Conservation (phyloP, 441 rosid genomes). For the Metrosideros polymorpha region DNA sequence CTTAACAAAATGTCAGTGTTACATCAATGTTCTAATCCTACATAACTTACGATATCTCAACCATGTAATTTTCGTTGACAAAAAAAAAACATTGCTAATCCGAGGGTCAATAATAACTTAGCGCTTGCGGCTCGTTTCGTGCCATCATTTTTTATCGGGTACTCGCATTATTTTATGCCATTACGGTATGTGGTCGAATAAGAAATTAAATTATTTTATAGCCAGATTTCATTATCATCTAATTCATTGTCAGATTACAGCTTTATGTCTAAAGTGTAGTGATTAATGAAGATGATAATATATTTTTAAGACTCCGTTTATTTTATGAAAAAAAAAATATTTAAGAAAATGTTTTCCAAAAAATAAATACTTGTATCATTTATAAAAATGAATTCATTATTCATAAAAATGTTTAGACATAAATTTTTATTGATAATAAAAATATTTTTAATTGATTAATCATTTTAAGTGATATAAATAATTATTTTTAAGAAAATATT, state of each 20-base stretch:
- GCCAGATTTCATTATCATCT: not conserved
- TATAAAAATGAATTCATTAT: no score
- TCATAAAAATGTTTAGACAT: no score
- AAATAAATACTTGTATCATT: no score
- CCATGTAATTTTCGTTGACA: not conserved
- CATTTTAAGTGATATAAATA: no score
- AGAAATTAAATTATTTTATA: not conserved
- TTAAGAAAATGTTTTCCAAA: no score
- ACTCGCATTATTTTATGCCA: not conserved
- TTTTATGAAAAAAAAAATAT: no score
- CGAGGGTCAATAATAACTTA: not conserved
- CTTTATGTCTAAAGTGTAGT: fast-evolving
- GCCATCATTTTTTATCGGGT: not conserved
- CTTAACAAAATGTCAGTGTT: not conserved
- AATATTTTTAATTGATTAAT: no score
- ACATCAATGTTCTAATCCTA: not conserved
- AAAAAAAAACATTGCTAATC: not conserved
- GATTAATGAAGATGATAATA: not conserved
- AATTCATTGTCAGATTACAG: fast-evolving
- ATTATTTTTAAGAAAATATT: no score
- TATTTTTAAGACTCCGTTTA: no score
- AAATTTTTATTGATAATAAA: no score
- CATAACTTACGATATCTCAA: not conserved
- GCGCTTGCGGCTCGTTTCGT: not conserved
- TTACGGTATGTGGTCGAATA: not conserved